Evolutionary conservation across 2,329 filamentous ascomycete genomes (phyloP), one percentile per base, ranked within the genome.

Genomic region (Cordyceps javanica): DNA sequence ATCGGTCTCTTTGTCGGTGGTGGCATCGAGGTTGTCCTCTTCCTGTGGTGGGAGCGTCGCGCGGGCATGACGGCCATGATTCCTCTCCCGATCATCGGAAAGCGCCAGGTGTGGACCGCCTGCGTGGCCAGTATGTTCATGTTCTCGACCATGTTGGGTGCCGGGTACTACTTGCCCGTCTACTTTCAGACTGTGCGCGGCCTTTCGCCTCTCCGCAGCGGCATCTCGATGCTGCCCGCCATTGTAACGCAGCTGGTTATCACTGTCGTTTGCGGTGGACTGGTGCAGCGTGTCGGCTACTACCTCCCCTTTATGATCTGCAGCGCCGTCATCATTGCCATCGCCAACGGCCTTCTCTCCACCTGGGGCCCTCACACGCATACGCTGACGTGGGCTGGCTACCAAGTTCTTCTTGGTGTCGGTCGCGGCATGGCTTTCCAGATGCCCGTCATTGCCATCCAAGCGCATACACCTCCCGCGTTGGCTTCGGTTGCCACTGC

Each of bases 171-270:
- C 60, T 67, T 80, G 5, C 77, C 79, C 2, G 71, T 81, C 59
- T 81, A 78, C 70, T 80, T 82, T 66, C 76, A 82, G 67, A 72
- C 73, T 32, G 71, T 81, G 60, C 73, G 72, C 59, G 70, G 63
- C 30, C 59, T 62, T 3, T 62, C 66, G 4, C 66, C 68, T 3
- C 64, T 70, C 23, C 60, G 57, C 19, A 67, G 66, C 28, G 68
- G 68, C 44, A 62, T 70, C 5, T 56, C 67, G 21, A 60, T 69
- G 44, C 59, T 70, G 26, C 68, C 68, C n/a, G 60, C 63, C 49
- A 62, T 68, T 48, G 60, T 67, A 45, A 60, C 60, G 45, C 49
- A 69, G 55, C 61, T 70, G 9, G 55, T 66, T 36, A 10, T 62
- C 32, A 66, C 65, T 4, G 60, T 65, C 26, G 10, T 57, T 3